A percentile compares a stretch with the other conserved stretches of the same genome.
phyloP scores from a whole-genome alignment of 1,284 basidiomycete species.

The Leccinum olivaceoglutinosum region DNA sequence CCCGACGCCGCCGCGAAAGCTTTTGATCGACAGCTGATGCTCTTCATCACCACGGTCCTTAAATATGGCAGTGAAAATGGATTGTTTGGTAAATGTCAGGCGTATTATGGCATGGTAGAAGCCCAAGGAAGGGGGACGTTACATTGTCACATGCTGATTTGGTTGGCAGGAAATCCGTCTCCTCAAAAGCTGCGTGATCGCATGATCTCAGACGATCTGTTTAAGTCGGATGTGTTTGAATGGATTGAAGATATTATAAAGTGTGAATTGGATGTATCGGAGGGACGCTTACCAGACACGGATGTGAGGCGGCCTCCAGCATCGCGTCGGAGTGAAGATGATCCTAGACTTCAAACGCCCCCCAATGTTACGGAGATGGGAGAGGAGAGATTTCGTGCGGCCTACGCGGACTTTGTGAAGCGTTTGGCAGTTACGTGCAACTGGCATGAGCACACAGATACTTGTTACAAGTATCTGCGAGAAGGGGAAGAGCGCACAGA shows the following conservation, averaged over 20 bases:
- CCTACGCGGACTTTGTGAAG: not conserved
- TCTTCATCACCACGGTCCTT: not conserved
- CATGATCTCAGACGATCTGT: too few species aligned
- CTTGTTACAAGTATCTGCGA: not conserved
- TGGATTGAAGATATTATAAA: not conserved
- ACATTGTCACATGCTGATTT: not conserved
- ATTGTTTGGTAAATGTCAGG: not conserved
- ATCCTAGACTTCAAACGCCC: too few species aligned
- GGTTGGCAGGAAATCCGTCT: not conserved
- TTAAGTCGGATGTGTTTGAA: too few species aligned
- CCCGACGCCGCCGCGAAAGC: not conserved
- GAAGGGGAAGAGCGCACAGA: not conserved
- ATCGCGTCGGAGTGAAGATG: not conserved
- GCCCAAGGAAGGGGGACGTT: not conserved
- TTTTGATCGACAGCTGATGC: not conserved
- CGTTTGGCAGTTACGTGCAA: not conserved
- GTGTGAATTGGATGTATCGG: not conserved
- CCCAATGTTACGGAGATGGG: not conserved
- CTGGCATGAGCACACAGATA: not conserved
- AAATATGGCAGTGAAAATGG: not conserved
- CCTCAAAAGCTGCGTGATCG: too few species aligned
- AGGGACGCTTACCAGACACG: not conserved
- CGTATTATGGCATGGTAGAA: not conserved
- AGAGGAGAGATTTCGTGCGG: not conserved
- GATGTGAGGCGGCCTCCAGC: too few species aligned